These are phyloP conservation scores for Usnea hakonensis DNA, from an alignment of 495 filamentous ascomycete species.

Conservation along the genomic window DNA sequence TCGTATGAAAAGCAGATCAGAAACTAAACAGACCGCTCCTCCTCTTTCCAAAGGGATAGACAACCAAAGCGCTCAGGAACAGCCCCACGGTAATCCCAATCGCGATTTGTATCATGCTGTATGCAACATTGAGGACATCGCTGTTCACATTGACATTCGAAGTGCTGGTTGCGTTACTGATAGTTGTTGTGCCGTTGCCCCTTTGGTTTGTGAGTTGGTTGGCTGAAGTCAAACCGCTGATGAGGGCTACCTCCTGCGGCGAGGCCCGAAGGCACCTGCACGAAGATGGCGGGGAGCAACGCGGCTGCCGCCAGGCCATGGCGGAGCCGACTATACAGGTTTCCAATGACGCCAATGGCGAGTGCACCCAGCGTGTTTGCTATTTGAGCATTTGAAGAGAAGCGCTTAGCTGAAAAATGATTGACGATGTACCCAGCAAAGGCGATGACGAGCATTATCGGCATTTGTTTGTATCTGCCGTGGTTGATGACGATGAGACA, in stretches of 20 bases:
- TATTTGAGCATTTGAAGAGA: conserved; percentile 71
- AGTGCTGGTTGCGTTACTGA: conserved; percentile 35
- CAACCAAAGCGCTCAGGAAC: conserved; percentile 74
- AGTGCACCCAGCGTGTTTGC: conserved; percentile 80
- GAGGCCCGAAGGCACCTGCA: conserved; percentile 85
- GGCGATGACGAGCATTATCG: conserved; percentile 76
- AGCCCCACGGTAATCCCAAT: conserved; percentile 90
- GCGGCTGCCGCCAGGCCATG: conserved; percentile 82
- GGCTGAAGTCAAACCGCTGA: conserved; percentile 78
- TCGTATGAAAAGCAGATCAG: conserved; percentile 31
- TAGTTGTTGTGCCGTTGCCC: conserved; percentile 36
- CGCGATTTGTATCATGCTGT: conserved; percentile 83
- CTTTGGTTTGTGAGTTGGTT: conserved; percentile 55
- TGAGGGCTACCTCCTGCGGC: conserved; percentile 74
- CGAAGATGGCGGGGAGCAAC: conserved; percentile 88
- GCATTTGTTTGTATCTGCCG: conserved; percentile 81
- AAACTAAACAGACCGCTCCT: conserved; percentile 86
- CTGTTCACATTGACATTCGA: conserved; percentile 42
- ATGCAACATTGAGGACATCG: conserved; percentile 77
- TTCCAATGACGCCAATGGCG: conserved; percentile 76
- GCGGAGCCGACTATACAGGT: conserved; percentile 75
- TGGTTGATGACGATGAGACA: conserved; percentile 83
- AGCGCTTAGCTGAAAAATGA: conserved; percentile 64
- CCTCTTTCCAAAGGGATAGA: conserved; percentile 89
- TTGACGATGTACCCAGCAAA: conserved; percentile 83